Evolutionary conservation across 2,329 filamentous ascomycete species (phyloP), one percentile per base, ranked within the genome.

Genomic region (Fusarium buharicum): DNA sequence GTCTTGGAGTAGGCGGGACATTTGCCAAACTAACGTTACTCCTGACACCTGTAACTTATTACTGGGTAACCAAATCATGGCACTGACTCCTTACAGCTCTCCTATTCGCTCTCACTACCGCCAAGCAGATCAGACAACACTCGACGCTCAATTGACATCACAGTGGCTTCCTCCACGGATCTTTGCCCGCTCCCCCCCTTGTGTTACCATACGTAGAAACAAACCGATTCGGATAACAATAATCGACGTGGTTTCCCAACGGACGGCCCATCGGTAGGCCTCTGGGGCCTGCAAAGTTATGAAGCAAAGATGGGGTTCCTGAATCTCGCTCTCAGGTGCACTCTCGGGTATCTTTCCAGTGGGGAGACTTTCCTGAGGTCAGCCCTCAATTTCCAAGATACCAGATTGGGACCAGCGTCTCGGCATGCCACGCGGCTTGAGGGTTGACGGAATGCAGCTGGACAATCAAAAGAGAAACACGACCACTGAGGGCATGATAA

Each of bases 111-210:
- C 22, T 24, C 22, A 24, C 22, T 8, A 24, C 22, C 22, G 22
- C 22, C 22, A 24, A 24, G 22, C 22, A 24, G 22, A 24, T 30
- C 28, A 30, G 43, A 24, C 58, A 56, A 24, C 57, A 36, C 57
- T 60, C 58, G 41, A 57, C 58, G 43, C 56, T 58, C 53, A 52
- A 55, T 66, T 70, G 65, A 69, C 58, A 67, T 70, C 67, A 70
- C 63, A 57, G 53, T 67, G 62, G 57, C 56, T 64, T 46, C 43
- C 22, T 24, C 22, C 22, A 24, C 22, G 8, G 8, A 8, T 24
- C 22, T 24, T 8, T 24, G 22, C 22, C 22, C 22, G 22, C 22
- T n/a, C 22, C 6, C 22, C 22, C 22, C 22, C 6, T 24, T 24
- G 22, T 24, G 22, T 24, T 24, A 24, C 22, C 22, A 24, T 24